These are phyloP conservation scores for Earliella scabrosa DNA, from an alignment of 1,284 basidiomycete species.

Conservation along the genomic window DNA sequence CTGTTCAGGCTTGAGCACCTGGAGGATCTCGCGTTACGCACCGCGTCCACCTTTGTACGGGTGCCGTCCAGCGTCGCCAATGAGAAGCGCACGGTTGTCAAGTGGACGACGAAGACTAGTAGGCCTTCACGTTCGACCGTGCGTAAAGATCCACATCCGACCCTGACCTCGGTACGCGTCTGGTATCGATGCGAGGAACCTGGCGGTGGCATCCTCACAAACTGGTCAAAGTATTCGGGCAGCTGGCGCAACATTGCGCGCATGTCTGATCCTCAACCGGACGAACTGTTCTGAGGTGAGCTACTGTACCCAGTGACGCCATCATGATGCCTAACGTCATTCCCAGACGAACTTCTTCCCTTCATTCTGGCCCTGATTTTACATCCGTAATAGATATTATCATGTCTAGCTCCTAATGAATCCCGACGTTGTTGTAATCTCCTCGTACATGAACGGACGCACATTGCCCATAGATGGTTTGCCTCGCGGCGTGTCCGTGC, in stretches of 20 bases:
- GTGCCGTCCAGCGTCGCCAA: not conserved
- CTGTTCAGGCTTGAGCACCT: not conserved
- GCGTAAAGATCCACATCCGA: not conserved
- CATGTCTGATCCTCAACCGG: not conserved
- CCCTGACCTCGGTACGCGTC: not conserved
- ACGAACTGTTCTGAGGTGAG: too few species aligned
- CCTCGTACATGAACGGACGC: too few species aligned
- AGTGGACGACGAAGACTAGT: not conserved
- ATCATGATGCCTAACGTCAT: too few species aligned
- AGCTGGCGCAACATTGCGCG: not conserved
- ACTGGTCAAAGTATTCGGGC: not conserved
- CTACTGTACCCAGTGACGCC: too few species aligned
- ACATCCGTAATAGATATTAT: too few species aligned
- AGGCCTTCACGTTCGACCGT: not conserved
- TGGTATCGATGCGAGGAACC: not conserved
- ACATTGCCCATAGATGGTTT: too few species aligned
- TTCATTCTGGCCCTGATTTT: too few species aligned
- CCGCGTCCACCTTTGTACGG: not conserved
- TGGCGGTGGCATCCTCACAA: not conserved
- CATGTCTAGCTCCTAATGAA: too few species aligned
- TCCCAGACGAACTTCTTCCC: too few species aligned
- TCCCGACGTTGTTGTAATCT: too few species aligned
- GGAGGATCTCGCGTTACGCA: not conserved
- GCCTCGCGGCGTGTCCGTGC: too few species aligned
- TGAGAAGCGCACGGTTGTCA: not conserved